These are phyloP conservation scores for Cryoendolithus antarcticus DNA, from an alignment of 2,329 filamentous ascomycete genomes.

Conservation along the genomic window DNA sequence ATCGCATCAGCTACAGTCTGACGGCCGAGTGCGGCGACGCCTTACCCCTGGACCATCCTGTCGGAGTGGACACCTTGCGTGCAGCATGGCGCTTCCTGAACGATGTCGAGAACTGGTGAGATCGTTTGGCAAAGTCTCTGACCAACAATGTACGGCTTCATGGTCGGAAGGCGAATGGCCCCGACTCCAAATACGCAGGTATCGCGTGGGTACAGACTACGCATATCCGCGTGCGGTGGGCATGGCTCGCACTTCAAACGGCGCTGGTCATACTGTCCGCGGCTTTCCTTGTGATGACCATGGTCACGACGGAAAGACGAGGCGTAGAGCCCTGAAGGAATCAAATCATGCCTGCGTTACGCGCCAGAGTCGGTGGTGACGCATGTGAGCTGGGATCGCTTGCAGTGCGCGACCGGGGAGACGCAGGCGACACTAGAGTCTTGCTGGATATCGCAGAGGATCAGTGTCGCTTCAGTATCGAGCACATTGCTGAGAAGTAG, in stretches of 20 bases:
- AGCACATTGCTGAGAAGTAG: no score
- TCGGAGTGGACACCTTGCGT: no score
- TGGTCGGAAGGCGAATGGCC: neutral
- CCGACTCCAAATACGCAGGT: neutral
- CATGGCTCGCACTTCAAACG: constrained; percentile 2
- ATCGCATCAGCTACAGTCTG: no score
- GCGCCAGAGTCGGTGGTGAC: neutral
- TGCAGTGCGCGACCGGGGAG: no score
- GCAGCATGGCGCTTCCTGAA: no score
- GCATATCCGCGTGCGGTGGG: constrained; percentile 2
- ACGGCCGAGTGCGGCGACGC: no score
- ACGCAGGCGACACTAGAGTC: no score
- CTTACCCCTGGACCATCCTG: no score
- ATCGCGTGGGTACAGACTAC: constrained; percentile 1
- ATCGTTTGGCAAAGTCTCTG: constrained; percentile 2
- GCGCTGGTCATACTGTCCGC: neutral
- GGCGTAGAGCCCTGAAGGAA: constrained; percentile 2
- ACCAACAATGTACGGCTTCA: constrained; percentile 4
- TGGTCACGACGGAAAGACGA: constrained; percentile 2
- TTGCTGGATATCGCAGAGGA: no score
- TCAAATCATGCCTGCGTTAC: constrained; percentile 2
- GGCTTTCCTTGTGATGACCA: constrained; percentile 1
- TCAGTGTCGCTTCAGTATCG: no score
- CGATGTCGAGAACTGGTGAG: constrained; percentile 3
- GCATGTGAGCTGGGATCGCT: no score